These are phyloP conservation scores for Tolypocladium sp. DNA, from an alignment of 2,329 filamentous ascomycete genomes.

Conservation along the genomic window DNA sequence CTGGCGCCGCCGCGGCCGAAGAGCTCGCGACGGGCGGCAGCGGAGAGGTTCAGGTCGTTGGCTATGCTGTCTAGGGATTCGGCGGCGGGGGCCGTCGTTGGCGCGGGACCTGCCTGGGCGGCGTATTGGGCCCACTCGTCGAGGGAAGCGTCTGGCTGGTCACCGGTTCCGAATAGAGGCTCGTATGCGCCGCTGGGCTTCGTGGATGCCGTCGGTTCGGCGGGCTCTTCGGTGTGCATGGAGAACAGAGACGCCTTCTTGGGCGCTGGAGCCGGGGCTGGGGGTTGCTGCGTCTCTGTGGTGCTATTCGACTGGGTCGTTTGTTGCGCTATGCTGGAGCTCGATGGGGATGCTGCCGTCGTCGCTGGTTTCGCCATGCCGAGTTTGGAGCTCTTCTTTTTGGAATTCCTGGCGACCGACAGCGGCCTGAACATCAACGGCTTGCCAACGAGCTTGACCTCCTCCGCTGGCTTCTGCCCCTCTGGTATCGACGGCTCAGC, in stretches of 20 bases:
- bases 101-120: constrained; percentile 12
- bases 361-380: constrained; percentile 7
- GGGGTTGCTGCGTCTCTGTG: constrained; percentile 2
- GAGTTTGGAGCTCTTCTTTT: constrained; percentile 48
- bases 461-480: constrained; percentile 49
- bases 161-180: constrained; percentile 35
- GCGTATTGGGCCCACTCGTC: constrained; percentile 21
- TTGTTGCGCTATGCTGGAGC: neutral
- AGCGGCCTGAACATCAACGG: constrained; percentile 83
- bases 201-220: constrained; percentile 11
- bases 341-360: constrained; percentile 1
- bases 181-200: constrained; percentile 32
- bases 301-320: constrained; percentile 5
- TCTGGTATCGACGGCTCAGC: constrained; percentile 41
- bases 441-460: constrained; percentile 65
- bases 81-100: constrained; percentile 16
- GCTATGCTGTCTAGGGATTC: constrained; percentile 64
- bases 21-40: constrained; percentile 68
- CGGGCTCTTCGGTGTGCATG: constrained; percentile 35
- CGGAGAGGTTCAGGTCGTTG: constrained; percentile 68
- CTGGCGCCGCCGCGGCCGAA: constrained; percentile 59
- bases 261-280: constrained; percentile 16
- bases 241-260: constrained; percentile 64
- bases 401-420: constrained; percentile 68
- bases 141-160: constrained; percentile 9